Evolutionary conservation across 805 yeast species (phyloP).

Genomic region (Metschnikowia cerradonensis): DNA sequence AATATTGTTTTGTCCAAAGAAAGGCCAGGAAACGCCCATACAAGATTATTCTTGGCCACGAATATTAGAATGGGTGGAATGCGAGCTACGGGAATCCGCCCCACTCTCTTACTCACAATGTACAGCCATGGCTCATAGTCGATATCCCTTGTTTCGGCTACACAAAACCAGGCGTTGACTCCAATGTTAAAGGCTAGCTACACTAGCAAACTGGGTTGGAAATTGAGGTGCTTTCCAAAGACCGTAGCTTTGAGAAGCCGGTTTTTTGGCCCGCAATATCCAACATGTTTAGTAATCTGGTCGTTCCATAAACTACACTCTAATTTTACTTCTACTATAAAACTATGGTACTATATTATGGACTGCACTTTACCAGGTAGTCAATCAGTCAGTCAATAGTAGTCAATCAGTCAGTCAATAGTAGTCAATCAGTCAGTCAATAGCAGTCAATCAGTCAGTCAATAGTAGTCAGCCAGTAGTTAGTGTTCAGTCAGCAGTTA

Average conservation of each 20-base stretch:
- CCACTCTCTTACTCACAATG: slow-evolving; percentile 41
- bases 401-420: no score
- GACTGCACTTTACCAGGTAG: no score
- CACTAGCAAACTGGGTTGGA: slow-evolving; percentile 41
- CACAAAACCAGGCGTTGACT: slow-evolving; percentile 26
- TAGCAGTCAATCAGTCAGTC: no score
- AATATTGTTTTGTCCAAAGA: slow-evolving; percentile 36
- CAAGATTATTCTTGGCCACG: slow-evolving; percentile 37
- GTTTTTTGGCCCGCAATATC: no score
- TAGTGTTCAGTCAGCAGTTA: no score
- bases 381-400: no score
- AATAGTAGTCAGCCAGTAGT: no score
- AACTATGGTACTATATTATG: no score
- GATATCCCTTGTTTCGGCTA: slow-evolving; percentile 33
- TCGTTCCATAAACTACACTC: no score
- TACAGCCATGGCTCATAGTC: slow-evolving; percentile 36
- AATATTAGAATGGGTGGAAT: slow-evolving; percentile 35
- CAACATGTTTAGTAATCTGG: no score
- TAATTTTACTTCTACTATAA: no score
- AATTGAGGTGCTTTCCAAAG: slow-evolving; percentile 19
- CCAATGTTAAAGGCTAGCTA: slow-evolving; percentile 25
- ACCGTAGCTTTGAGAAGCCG: slow-evolving; percentile 16
- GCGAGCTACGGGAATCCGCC: slow-evolving; percentile 37
- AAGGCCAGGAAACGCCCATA: slow-evolving; percentile 40
- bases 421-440: no score